Conservation (phyloP, 805 yeast species). For the Starmerella potacharoeniae region DNA sequence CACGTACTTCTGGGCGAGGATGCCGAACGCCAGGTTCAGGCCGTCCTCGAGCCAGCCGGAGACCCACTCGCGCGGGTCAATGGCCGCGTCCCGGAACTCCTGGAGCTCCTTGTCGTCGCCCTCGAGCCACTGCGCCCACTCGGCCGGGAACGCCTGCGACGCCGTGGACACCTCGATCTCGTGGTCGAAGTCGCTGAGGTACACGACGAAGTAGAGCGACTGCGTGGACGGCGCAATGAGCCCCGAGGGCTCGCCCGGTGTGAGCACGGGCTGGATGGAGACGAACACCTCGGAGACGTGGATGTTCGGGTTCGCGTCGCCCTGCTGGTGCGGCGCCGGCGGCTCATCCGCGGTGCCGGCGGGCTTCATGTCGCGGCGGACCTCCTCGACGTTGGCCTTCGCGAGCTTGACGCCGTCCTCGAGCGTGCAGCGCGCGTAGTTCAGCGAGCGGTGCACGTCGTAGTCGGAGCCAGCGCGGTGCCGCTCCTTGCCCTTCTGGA, state of each 20-base stretch:
- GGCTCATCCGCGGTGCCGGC: slow-evolving; percentile 15
- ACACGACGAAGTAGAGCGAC: slow-evolving; percentile 61
- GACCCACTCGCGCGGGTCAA: slow-evolving; percentile 77
- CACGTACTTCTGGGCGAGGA: slow-evolving; percentile 81
- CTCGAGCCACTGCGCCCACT: slow-evolving; percentile 91
- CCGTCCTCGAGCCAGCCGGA: slow-evolving; percentile 71
- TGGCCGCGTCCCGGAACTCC: slow-evolving; percentile 35
- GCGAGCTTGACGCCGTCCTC: slow-evolving; percentile 83
- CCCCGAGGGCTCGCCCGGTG: slow-evolving; percentile 7
- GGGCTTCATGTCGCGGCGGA: slow-evolving; percentile 32
- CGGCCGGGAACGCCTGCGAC: slow-evolving; percentile 81
- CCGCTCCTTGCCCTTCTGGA: slow-evolving; percentile 36
- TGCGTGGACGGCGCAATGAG: slow-evolving; percentile 5
- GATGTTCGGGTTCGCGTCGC: slow-evolving; percentile 16
- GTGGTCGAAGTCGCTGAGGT: slow-evolving; percentile 70
- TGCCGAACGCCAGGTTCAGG: slow-evolving; percentile 66
- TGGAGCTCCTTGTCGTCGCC: slow-evolving; percentile 28
- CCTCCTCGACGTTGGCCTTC: slow-evolving; percentile 68
- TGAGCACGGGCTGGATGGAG: slow-evolving; percentile 50
- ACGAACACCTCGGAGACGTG: slow-evolving; percentile 52
- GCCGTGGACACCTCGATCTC: slow-evolving; percentile 59
- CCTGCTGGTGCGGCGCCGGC: slow-evolving; percentile 6
- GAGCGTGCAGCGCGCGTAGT: slow-evolving; percentile 61
- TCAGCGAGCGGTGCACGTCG: slow-evolving; percentile 39
- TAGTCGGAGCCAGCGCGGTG: slow-evolving; percentile 29